These are phyloP conservation scores for Guadua angustifolia DNA, from an alignment of 176 grass and related monocot species.

Conservation along the genomic window DNA sequence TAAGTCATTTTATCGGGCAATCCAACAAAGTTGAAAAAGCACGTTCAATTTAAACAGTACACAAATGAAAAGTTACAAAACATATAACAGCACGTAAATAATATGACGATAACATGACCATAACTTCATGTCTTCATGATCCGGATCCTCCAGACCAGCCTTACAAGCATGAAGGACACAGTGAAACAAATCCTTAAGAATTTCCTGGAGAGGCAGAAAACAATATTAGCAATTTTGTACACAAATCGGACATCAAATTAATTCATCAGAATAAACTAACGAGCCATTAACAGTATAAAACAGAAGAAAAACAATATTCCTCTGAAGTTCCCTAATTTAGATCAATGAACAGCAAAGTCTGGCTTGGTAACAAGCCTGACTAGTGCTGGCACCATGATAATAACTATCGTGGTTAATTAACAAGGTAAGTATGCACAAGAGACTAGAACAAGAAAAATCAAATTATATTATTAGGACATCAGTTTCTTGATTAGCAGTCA, in stretches of 20 bases:
- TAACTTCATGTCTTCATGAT: too few relatives aligned
- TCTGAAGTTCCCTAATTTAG: background rate
- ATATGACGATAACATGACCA: too few relatives aligned
- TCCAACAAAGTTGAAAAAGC: too few relatives aligned
- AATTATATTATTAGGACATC: slow-evolving; percentile 21
- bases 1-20: too few relatives aligned
- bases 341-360: background rate
- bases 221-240: slow-evolving; percentile 33
- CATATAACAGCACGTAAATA: too few relatives aligned
- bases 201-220: slow-evolving; percentile 65
- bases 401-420: background rate
- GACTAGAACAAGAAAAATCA: slow-evolving; percentile 12
- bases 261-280: slow-evolving; percentile 16
- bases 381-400: background rate
- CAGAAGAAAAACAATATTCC: background rate
- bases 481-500: slow-evolving; percentile 47
- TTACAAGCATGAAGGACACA: slow-evolving; percentile 91
- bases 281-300: slow-evolving; percentile 27
- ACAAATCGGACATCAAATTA: background rate
- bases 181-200: slow-evolving; percentile 76
- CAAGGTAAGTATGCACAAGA: background rate
- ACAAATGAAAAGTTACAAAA: too few relatives aligned
- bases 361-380: background rate
- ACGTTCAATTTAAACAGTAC: too few relatives aligned
- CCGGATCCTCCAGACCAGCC: slow-evolving; percentile 90